These are phyloP conservation scores for Penicillium sp. DNA, from an alignment of 2,329 filamentous ascomycete species.

Conservation along the genomic window DNA sequence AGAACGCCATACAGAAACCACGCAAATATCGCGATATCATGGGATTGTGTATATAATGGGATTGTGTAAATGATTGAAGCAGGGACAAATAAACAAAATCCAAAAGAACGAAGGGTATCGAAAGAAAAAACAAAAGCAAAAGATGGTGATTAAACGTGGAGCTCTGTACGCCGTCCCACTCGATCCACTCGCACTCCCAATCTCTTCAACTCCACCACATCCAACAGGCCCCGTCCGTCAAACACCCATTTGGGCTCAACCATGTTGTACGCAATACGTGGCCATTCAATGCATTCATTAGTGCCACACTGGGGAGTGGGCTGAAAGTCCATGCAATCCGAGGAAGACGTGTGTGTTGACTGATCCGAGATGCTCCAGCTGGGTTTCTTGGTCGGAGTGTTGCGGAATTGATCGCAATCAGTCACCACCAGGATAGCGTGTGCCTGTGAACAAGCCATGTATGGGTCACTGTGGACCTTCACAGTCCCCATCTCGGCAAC, in stretches of 20 bases:
- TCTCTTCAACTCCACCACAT: conserved; percentile 34
- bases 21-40: too few relatives aligned
- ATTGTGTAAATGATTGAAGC: too few relatives aligned
- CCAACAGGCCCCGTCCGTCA: conserved; percentile 45
- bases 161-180: conserved; percentile 26
- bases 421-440: conserved; percentile 54
- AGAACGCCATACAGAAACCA: too few relatives aligned
- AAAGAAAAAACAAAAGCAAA: not conserved
- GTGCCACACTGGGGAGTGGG: conserved; percentile 15
- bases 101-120: conserved; percentile 1
- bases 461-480: conserved; percentile 44
- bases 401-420: conserved; percentile 55
- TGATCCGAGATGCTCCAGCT: not conserved
- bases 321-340: conserved; percentile 28
- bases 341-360: conserved; percentile 22
- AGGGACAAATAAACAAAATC: too few relatives aligned
- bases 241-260: conserved; percentile 52
- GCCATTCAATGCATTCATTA: conserved; percentile 45
- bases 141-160: not conserved
- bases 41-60: too few relatives aligned
- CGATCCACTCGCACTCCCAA: conserved; percentile 38
- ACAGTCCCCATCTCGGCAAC: conserved; percentile 21
- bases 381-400: conserved; percentile 14
- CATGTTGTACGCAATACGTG: conserved; percentile 46
- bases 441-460: conserved; percentile 47